Conservation (phyloP, 1,284 basidiomycete species). For the Pascua sp. region DNA sequence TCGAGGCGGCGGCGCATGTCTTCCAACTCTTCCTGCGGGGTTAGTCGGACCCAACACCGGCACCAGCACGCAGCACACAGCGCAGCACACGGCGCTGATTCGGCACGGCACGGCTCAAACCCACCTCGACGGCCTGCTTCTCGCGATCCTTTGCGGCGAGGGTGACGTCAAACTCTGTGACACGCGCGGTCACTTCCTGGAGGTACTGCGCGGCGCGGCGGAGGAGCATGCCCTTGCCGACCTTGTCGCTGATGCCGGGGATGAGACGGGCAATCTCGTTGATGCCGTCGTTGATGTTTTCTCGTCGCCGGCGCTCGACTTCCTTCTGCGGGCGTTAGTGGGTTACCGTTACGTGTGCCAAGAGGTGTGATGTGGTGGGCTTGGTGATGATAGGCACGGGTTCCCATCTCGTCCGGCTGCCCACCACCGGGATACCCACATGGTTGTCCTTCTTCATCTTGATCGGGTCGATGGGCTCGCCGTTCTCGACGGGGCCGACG, state of each 20-base stretch:
- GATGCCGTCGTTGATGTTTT: slow-evolving; percentile 95
- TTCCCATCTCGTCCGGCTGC: too few species aligned
- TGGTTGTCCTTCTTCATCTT: slow-evolving; percentile 45
- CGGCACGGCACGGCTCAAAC: slow-evolving; percentile 3
- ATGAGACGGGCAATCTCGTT: slow-evolving; percentile 85
- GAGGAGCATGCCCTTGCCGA: slow-evolving; percentile 39
- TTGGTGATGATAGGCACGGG: too few species aligned
- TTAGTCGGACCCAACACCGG: too few species aligned
- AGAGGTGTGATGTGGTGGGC: neutral
- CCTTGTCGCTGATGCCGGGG: slow-evolving; percentile 60
- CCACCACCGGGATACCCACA: slow-evolving; percentile 24
- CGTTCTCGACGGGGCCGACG: slow-evolving; percentile 24
- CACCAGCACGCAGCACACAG: too few species aligned
- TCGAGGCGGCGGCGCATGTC: slow-evolving; percentile 19
- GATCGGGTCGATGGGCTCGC: slow-evolving; percentile 26
- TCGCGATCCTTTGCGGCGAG: slow-evolving; percentile 22
- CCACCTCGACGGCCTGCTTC: slow-evolving; percentile 32
- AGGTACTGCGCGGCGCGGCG: slow-evolving; percentile 36
- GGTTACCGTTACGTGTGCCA: too few species aligned
- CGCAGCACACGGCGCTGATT: too few species aligned
- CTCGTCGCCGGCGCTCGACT: slow-evolving; percentile 86
- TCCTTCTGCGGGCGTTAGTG: slow-evolving; percentile 68
- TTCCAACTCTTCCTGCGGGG: slow-evolving; percentile 21
- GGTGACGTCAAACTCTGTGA: slow-evolving; percentile 27
- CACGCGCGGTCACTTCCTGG: slow-evolving; percentile 16